phyloP scores from a whole-genome alignment of 257 asterid genomes.

The Leonotis leonurus region DNA sequence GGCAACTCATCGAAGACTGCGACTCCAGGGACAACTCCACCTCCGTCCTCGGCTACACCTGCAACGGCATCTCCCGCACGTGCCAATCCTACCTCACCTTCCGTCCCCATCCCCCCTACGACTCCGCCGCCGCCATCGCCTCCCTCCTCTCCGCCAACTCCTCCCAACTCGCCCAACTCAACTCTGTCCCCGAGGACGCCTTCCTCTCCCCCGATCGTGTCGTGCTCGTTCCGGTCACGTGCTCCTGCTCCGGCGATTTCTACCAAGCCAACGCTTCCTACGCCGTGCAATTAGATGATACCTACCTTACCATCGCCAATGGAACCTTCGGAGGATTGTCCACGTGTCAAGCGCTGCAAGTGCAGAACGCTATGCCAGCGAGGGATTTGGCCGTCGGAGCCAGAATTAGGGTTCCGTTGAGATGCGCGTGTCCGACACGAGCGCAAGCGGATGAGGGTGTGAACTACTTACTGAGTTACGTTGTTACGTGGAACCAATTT shows the following conservation, averaged over 20 bases:
- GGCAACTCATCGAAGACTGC: conserved; percentile 21
- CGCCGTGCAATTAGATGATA: conserved; percentile 9
- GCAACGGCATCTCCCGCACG: conserved; percentile 48
- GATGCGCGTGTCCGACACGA: conserved; percentile 85
- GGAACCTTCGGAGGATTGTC: conserved; percentile 50
- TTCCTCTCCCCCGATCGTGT: conserved; percentile 18
- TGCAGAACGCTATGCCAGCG: conserved; percentile 23
- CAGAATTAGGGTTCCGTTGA: conserved; percentile 49
- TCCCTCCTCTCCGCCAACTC: conserved; percentile 37
- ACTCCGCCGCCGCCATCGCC: conserved; percentile 50
- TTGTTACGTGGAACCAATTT: conserved; percentile 27
- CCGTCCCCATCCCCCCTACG: conserved; percentile 50
- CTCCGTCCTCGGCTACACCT: conserved; percentile 61
- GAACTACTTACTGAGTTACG: conserved; percentile 53
- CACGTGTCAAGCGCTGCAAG: conserved; percentile 59
- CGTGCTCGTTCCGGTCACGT: conserved; percentile 63
- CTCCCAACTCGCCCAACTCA: conserved; percentile 48
- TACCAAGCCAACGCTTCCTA: conserved; percentile 56
- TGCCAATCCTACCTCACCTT: conserved; percentile 80
- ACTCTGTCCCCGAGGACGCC: conserved; percentile 35
- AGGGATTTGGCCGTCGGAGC: conserved; percentile 15
- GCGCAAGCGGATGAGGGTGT: conserved; percentile 39
- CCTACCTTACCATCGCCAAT: conserved; percentile 29
- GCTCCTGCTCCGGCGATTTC: conserved; percentile 64
- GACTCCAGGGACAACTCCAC: conserved; percentile 24